Percentiles rank a stretch among this genome's conserved stretches.
These are phyloP conservation scores for Aspergillus sp. DNA, from an alignment of 2,329 filamentous ascomycete species.

Conservation along the genomic window DNA sequence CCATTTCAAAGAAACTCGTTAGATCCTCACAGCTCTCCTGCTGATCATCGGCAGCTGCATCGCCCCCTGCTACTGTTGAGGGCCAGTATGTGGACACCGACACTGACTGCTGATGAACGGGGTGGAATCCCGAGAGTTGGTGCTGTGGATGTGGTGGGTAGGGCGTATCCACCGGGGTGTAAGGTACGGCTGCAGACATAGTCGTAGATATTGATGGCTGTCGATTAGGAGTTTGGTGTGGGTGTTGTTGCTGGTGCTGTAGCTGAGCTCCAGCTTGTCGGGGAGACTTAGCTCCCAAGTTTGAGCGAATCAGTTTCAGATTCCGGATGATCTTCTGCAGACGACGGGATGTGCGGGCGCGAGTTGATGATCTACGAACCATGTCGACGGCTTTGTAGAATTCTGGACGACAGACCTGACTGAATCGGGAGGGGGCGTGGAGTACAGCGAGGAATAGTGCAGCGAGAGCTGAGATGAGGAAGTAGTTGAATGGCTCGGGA, in stretches of 20 bases:
- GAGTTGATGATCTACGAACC: slow-evolving; percentile 58
- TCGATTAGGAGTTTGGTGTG: not conserved
- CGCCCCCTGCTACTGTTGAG: not conserved
- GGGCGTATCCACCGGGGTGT: not conserved
- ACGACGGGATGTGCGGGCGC: slow-evolving; percentile 58
- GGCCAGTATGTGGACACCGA: not conserved
- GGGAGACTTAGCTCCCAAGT: slow-evolving; percentile 38
- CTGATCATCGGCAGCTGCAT: slow-evolving; percentile 7
- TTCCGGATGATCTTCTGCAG: slow-evolving; percentile 62
- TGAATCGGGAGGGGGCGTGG: slow-evolving; percentile 48
- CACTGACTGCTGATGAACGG: slow-evolving; percentile 23
- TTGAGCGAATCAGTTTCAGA: slow-evolving; percentile 59
- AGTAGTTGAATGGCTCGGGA: slow-evolving; percentile 47
- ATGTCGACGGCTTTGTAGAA: slow-evolving; percentile 62
- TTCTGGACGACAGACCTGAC: slow-evolving; percentile 37
- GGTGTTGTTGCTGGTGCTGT: not conserved
- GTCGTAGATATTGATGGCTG: not conserved
- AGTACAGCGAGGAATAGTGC: slow-evolving; percentile 50
- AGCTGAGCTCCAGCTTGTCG: not conserved
- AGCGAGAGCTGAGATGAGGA: slow-evolving; percentile 43
- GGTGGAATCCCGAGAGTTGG: slow-evolving; percentile 14
- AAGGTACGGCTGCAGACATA: not conserved
- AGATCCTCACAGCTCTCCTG: slow-evolving; percentile 51
- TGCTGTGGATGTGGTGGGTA: slow-evolving; percentile 2
- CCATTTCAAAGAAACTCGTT: slow-evolving; percentile 63